phyloP scores from a whole-genome alignment of 2,329 filamentous ascomycete genomes.

The Cercospora sp. region DNA sequence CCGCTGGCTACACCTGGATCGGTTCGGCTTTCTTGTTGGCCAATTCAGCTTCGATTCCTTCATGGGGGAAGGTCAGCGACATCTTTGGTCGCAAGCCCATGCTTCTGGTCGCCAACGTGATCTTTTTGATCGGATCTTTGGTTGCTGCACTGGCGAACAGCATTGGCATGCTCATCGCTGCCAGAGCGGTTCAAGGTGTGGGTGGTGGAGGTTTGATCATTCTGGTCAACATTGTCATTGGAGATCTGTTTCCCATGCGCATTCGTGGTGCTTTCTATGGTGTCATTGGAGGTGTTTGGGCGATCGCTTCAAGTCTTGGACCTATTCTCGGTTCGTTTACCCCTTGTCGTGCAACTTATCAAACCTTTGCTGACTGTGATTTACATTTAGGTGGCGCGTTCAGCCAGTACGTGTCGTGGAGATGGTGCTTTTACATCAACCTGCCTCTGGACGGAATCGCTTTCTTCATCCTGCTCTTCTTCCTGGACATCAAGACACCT shows the following conservation, averaged over 20 bases:
- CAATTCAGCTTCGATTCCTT: slow-evolving; percentile 39
- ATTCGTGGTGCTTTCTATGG: slow-evolving; percentile 62
- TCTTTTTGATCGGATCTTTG: slow-evolving; percentile 60
- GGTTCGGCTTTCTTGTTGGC: slow-evolving; percentile 54
- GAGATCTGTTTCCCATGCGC: slow-evolving; percentile 59
- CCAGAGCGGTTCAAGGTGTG: slow-evolving; percentile 62
- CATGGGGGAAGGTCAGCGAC: slow-evolving; percentile 49
- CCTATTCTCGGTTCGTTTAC: slow-evolving; percentile 54
- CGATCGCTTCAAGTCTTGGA: slow-evolving; percentile 63
- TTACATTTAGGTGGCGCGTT: slow-evolving; percentile 64
- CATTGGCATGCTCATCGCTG: slow-evolving; percentile 63
- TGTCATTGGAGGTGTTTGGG: slow-evolving; percentile 66
- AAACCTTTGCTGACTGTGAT: background rate
- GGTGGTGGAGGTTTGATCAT: slow-evolving; percentile 64
- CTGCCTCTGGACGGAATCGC: slow-evolving; percentile 62
- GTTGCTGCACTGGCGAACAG: slow-evolving; percentile 60
- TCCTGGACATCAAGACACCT: slow-evolving; percentile 67
- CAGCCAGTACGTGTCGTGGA: slow-evolving; percentile 62
- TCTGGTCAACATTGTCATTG: slow-evolving; percentile 64
- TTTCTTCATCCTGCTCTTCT: slow-evolving; percentile 60
- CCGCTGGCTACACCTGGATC: slow-evolving; percentile 55
- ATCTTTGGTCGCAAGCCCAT: slow-evolving; percentile 60
- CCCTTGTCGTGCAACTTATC: slow-evolving; percentile 45
- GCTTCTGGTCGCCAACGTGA: slow-evolving; percentile 58
- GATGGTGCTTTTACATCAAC: slow-evolving; percentile 66